phyloP scores from a whole-genome alignment of 495 filamentous ascomycete species.

The Hyaloscypha finlandica region DNA sequence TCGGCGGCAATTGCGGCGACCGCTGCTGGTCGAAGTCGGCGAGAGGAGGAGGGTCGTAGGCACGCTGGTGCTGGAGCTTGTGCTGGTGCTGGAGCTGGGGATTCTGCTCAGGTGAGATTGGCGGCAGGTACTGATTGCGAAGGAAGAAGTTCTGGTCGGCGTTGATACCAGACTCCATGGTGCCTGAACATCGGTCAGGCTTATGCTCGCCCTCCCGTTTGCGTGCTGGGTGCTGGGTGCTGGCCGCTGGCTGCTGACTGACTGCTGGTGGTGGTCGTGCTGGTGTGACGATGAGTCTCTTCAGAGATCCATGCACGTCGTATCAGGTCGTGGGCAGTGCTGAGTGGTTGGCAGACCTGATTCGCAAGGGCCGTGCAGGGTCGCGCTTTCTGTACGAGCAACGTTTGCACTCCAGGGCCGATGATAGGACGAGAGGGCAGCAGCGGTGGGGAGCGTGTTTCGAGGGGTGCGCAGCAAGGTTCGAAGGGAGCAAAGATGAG shows the following conservation, averaged over 20 bases:
- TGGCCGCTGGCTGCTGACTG: neutral
- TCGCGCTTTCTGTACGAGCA: neutral
- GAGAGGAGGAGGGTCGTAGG: conserved; percentile 23
- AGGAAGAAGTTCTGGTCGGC: conserved; percentile 34
- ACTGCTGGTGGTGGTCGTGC: neutral
- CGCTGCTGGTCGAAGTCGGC: conserved; percentile 15
- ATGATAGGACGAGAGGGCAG: neutral
- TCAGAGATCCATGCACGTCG: conserved; percentile 26
- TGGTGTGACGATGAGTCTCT: conserved; percentile 3
- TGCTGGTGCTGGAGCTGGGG: conserved; percentile 14
- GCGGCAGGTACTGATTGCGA: conserved; percentile 22
- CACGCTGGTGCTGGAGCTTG: conserved; percentile 11
- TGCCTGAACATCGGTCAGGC: conserved; percentile 32
- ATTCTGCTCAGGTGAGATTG: conserved; percentile 10
- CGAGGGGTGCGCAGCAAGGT: too few species aligned
- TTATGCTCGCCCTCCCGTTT: neutral
- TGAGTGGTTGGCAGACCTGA: conserved; percentile 26
- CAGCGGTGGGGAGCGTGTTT: too few species aligned
- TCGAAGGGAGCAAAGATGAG: neutral
- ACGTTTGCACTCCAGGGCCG: neutral
- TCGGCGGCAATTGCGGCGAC: conserved; percentile 27
- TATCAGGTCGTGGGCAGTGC: conserved; percentile 27
- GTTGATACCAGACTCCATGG: conserved; percentile 33
- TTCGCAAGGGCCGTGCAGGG: conserved; percentile 16
- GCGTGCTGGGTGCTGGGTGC: neutral